A percentile compares a stretch with the other conserved stretches of the same genome.
phyloP scores from a whole-genome alignment of 441 rosid genomes.

The Aleurites moluccanus region DNA sequence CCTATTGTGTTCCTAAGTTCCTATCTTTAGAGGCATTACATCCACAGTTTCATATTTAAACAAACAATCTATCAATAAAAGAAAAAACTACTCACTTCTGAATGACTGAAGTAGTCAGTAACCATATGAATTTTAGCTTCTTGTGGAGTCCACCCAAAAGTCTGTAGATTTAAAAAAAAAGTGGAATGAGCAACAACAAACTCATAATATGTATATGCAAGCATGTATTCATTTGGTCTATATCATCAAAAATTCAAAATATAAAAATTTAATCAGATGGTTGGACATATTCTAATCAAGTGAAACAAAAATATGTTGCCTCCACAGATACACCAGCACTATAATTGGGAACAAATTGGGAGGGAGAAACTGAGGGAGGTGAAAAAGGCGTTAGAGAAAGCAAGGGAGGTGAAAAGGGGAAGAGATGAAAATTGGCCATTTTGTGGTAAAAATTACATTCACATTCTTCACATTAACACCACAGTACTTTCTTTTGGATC shows the following conservation, averaged over 20 bases:
- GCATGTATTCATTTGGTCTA: background rate
- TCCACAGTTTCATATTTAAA: background rate
- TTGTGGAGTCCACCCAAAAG: constrained; percentile 90
- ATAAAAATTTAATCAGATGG: background rate
- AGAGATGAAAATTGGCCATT: background rate
- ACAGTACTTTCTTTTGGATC: background rate
- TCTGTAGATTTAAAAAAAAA: constrained; percentile 47
- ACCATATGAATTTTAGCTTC: constrained; percentile 96
- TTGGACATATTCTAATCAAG: background rate
- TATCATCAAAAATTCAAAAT: background rate
- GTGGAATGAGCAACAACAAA: constrained; percentile 24
- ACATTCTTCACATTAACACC: background rate
- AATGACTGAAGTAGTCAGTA: constrained; percentile 74
- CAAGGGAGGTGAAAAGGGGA: background rate
- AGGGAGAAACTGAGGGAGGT: background rate
- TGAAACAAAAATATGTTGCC: background rate
- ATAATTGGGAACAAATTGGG: background rate
- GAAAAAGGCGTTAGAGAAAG: background rate
- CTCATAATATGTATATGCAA: background rate
- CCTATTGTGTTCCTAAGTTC: background rate
- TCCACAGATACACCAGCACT: background rate
- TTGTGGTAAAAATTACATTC: background rate
- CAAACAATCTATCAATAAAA: constrained; percentile 15
- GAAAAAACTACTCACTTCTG: constrained; percentile 63
- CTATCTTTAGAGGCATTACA: background rate